Evolutionary conservation across 441 rosid genomes (phyloP).

Genomic region (Brassica balearica): DNA sequence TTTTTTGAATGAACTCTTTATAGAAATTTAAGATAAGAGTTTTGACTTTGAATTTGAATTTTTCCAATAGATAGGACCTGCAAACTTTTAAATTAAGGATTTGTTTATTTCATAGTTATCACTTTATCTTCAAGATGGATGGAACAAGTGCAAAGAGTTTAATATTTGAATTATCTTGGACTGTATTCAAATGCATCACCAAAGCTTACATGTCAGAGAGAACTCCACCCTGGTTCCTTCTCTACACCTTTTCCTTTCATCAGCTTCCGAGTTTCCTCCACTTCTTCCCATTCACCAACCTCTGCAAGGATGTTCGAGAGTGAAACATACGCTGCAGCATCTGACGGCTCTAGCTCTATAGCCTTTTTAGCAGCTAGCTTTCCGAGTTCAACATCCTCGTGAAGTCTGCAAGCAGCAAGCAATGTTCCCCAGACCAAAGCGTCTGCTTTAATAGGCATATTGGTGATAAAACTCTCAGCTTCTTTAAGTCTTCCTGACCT

Average conservation of each 20-base stretch:
- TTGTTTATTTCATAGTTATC: no score
- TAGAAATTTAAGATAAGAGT: not conserved
- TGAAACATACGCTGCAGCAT: conserved; percentile 70
- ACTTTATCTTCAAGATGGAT: no score
- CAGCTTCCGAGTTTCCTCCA: conserved; percentile 55
- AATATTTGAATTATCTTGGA: no score
- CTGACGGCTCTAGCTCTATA: conserved; percentile 59
- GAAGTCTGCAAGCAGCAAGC: conserved; percentile 80
- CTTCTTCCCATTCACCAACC: conserved; percentile 81
- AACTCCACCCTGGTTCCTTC: conserved; percentile 82
- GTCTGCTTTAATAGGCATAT: conserved; percentile 65
- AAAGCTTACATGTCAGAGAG: conserved; percentile 39
- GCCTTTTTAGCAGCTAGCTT: conserved; percentile 65
- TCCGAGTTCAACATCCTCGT: conserved; percentile 78
- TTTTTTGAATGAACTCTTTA: not conserved
- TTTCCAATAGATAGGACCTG: no score
- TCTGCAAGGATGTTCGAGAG: conserved; percentile 79
- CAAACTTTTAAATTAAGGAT: no score
- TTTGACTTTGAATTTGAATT: conserved; percentile 14
- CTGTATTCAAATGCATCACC: not conserved
- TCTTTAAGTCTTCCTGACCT: conserved; percentile 76
- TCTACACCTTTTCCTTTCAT: conserved; percentile 63
- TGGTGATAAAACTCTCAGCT: conserved; percentile 67
- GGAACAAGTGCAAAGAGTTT: no score
- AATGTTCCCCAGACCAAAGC: conserved; percentile 79